A percentile compares a stretch with the other conserved stretches of the same genome.
Conservation (phyloP, 306 rosid species). For the Citrullus mucosospermus region DNA sequence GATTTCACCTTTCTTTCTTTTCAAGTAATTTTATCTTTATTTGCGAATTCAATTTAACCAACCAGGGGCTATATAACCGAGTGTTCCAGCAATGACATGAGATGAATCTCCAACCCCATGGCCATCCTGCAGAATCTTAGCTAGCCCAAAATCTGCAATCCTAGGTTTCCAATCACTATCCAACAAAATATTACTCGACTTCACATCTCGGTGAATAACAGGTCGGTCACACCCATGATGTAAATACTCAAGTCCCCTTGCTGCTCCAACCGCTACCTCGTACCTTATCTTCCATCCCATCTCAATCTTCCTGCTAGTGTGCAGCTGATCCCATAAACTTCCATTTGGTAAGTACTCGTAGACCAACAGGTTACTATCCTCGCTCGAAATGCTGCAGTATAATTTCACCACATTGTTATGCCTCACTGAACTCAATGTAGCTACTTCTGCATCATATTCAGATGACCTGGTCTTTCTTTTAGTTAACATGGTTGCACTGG, state of each 20-base stretch:
- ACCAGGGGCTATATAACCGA: conserved; percentile 92
- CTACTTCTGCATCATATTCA: conserved; percentile 76
- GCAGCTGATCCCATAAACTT: conserved; percentile 80
- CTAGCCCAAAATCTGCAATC: conserved; percentile 89
- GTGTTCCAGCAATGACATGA: conserved; percentile 67
- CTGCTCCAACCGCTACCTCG: conserved; percentile 76
- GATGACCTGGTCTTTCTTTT: conserved; percentile 21
- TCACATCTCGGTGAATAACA: conserved; percentile 80
- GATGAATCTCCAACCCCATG: conserved; percentile 37
- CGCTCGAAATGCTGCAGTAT: conserved; percentile 79
- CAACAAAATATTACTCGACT: conserved; percentile 73
- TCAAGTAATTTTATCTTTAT: neutral
- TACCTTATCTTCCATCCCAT: conserved; percentile 77
- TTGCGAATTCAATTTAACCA: conserved; percentile 5
- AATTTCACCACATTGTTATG: conserved; percentile 90
- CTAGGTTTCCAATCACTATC: conserved; percentile 73
- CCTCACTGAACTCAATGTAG: conserved; percentile 69
- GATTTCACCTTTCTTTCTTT: neutral
- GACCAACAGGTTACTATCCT: conserved; percentile 70
- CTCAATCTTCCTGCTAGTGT: conserved; percentile 30
- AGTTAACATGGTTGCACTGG: conserved; percentile 48
- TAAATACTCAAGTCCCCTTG: conserved; percentile 75
- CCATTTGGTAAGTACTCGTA: conserved; percentile 87
- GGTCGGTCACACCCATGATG: conserved; percentile 71
- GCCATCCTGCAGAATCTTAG: conserved; percentile 58